Conservation (phyloP, 1,139 yeast species). For the Protomyces gravidus region DNA sequence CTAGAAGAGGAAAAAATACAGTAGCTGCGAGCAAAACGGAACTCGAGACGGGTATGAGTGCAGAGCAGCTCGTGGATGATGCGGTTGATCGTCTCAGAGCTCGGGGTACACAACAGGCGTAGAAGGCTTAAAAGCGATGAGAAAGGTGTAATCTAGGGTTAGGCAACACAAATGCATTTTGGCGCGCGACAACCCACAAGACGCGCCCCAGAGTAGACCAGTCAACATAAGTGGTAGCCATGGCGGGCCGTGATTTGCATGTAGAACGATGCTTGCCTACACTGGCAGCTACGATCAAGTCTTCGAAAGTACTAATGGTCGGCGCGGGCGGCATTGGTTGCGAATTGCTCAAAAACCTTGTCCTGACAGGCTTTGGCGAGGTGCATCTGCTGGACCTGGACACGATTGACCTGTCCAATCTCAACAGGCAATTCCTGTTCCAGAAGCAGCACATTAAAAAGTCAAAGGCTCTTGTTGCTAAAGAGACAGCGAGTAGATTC, state of each 20-base stretch:
- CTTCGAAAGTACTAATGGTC: constrained; percentile 59
- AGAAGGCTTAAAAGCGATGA: not conserved
- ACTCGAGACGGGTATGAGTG: constrained; percentile 23
- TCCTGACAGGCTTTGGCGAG: constrained; percentile 79
- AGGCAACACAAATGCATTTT: not conserved
- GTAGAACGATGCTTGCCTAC: constrained; percentile 13
- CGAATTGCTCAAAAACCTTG: constrained; percentile 80
- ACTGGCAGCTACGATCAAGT: constrained; percentile 16
- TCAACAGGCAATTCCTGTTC: constrained; percentile 89
- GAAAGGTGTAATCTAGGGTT: not conserved
- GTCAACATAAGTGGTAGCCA: not conserved
- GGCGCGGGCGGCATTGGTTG: constrained; percentile 99
- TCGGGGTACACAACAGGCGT: not conserved
- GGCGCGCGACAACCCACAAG: not conserved
- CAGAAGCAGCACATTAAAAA: constrained; percentile 80
- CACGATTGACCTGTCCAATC: constrained; percentile 84
- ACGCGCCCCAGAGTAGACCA: not conserved
- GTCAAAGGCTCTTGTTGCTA: constrained; percentile 71
- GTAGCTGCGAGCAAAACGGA: constrained; percentile 13
- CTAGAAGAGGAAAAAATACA: constrained; percentile 1
- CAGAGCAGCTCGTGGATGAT: constrained; percentile 32
- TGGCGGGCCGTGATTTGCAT: not conserved
- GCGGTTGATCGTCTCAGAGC: constrained; percentile 24
- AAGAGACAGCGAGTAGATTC: constrained; percentile 71
- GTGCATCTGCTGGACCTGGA: constrained; percentile 91